Percentiles rank a stretch among this genome's conserved stretches.
Evolutionary conservation across 129 eudicot genomes (phyloP).

Genomic region (Chrysanthemum seticuspe): DNA sequence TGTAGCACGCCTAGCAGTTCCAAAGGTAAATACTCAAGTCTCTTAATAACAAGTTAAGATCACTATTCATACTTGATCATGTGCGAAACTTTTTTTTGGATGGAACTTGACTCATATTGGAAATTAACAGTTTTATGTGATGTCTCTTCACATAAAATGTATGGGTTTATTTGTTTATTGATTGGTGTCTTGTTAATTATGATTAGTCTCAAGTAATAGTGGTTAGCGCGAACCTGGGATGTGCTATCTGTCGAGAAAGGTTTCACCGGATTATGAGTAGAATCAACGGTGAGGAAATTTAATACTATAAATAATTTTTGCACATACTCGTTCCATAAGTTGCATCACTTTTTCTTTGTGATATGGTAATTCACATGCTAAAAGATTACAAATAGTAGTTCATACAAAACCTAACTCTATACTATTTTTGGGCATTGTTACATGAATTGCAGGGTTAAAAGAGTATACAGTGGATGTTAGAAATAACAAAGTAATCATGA

Average conservation of each 20-base stretch:
- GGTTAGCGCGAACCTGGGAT: slow-evolving; percentile 39
- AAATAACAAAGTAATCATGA: slow-evolving; percentile 24
- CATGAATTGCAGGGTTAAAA: slow-evolving; percentile 35
- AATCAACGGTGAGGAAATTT: slow-evolving; percentile 30
- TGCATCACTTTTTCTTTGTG: no score
- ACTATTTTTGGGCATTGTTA: not conserved
- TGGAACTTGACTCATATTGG: no score
- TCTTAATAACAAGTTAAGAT: no score
- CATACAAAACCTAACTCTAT: no score
- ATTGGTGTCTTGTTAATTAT: not conserved
- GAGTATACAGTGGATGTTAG: slow-evolving; percentile 31
- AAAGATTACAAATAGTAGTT: no score
- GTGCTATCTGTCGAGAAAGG: slow-evolving; percentile 47
- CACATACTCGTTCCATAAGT: no score
- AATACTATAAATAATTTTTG: no score
- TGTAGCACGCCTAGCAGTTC: slow-evolving; percentile 46
- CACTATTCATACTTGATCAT: no score
- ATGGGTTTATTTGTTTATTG: no score
- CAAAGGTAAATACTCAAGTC: slow-evolving; percentile 27
- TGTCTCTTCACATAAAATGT: no score
- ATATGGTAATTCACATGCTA: no score
- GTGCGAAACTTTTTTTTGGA: no score
- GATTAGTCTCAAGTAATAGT: slow-evolving; percentile 55
- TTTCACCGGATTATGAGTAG: slow-evolving; percentile 31
- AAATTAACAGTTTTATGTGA: not conserved